These are phyloP conservation scores for Ensete ventricosum DNA, from an alignment of 176 grass and related monocot genomes.

Conservation along the genomic window DNA sequence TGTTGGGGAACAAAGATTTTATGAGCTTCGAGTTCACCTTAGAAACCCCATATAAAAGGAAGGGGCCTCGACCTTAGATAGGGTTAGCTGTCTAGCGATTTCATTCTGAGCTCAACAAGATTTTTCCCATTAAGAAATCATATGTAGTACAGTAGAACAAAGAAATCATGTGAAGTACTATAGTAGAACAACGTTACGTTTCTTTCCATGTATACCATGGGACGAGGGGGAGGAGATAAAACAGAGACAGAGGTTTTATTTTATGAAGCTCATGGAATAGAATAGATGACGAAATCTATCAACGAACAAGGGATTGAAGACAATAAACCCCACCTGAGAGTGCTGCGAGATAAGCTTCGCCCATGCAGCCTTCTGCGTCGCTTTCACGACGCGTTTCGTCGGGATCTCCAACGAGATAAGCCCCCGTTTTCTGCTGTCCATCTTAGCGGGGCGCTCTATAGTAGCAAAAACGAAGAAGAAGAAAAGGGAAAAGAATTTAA, in stretches of 20 bases:
- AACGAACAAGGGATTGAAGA: neutral
- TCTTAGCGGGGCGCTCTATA: constrained; percentile 17
- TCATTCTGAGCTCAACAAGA: no score
- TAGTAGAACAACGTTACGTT: neutral
- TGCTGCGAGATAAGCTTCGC: constrained; percentile 85
- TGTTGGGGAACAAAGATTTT: no score
- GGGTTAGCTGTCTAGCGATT: no score
- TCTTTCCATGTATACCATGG: neutral
- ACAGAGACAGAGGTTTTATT: neutral
- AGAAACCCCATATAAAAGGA: no score
- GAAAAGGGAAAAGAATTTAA: neutral
- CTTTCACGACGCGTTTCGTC: constrained; percentile 24
- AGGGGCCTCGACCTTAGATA: no score
- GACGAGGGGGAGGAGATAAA: neutral
- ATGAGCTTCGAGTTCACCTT: no score
- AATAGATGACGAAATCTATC: constrained; percentile 9
- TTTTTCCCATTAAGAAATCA: no score
- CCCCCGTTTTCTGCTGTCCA: constrained; percentile 25
- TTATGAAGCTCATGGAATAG: neutral
- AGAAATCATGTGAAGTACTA: neutral
- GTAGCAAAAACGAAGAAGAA: neutral
- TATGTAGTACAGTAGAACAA: no score
- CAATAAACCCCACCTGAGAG: constrained; percentile 40
- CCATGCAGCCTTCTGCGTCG: constrained; percentile 46
- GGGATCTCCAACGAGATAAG: neutral